Conservation (phyloP, 768 basidiomycete species). For the Rhizopogon roseolus region DNA sequence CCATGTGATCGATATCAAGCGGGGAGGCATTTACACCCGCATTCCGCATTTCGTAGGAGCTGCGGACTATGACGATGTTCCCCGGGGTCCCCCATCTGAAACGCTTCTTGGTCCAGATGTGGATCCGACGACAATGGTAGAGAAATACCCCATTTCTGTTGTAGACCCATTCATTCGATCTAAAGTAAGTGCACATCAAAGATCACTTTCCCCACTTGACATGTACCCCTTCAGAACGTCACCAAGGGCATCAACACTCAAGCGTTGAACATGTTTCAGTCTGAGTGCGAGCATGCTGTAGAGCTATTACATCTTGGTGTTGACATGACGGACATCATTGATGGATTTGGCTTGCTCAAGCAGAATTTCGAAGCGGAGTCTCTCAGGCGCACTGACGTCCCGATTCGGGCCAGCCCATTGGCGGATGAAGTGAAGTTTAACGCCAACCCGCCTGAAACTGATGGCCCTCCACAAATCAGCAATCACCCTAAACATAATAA, state of each 20-base stretch:
- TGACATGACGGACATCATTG: conserved; percentile 66
- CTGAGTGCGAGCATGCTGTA: conserved; percentile 10
- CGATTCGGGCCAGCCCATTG: too few species aligned
- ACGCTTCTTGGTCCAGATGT: neutral
- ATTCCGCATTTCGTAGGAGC: neutral
- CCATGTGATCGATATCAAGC: conserved; percentile 32
- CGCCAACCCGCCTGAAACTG: neutral
- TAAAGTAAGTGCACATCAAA: conserved; percentile 24
- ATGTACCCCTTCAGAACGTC: conserved; percentile 14
- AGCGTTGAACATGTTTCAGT: neutral
- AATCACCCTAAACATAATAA: neutral
- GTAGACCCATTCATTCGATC: conserved; percentile 37
- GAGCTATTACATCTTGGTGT: conserved; percentile 93
- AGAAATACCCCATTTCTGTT: conserved; percentile 18
- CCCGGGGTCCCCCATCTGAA: neutral
- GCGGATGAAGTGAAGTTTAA: neutral
- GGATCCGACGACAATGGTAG: neutral
- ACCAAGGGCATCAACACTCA: conserved; percentile 6
- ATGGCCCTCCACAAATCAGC: neutral
- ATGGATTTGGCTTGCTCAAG: neutral
- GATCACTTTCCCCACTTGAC: neutral
- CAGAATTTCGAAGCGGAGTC: neutral
- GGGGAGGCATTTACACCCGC: conserved; percentile 35
- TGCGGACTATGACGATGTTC: neutral
- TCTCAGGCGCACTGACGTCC: neutral